Conservation (phyloP, 495 filamentous ascomycete genomes). For the Penicillium samsonianum region DNA sequence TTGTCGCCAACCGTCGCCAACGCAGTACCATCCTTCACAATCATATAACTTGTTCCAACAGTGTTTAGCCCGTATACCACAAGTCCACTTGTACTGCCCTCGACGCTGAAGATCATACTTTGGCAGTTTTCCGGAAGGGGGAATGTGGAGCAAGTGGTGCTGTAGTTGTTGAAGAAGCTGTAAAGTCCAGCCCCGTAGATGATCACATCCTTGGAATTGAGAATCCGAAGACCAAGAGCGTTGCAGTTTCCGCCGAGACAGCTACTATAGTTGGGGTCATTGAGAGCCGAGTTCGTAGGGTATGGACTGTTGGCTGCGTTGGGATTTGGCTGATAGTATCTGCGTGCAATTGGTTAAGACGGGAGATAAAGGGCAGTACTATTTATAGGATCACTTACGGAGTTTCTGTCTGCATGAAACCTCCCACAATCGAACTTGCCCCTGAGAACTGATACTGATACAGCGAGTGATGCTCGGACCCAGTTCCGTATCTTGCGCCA, state of each 20-base stretch:
- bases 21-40: conserved; percentile 49
- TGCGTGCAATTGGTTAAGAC: conserved; percentile 5
- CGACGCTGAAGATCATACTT: conserved; percentile 59
- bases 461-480: conserved; percentile 72
- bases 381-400: conserved; percentile 39
- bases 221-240: conserved; percentile 66
- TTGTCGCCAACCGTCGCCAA: conserved; percentile 56
- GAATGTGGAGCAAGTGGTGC: conserved; percentile 45
- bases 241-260: conserved; percentile 57
- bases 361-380: background rate
- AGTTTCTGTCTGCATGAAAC: conserved; percentile 83
- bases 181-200: conserved; percentile 75
- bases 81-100: conserved; percentile 37
- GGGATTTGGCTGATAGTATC: conserved; percentile 66
- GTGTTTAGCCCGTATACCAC: conserved; percentile 53
- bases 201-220: conserved; percentile 57
- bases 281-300: conserved; percentile 41
- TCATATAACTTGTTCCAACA: conserved; percentile 48
- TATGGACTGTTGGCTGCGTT: conserved; percentile 59
- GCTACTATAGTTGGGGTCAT: conserved; percentile 60
- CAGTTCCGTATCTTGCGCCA: conserved; percentile 58
- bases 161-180: conserved; percentile 70
- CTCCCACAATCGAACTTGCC: conserved; percentile 69
- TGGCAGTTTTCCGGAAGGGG: conserved; percentile 58
- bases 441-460: conserved; percentile 80